These are phyloP conservation scores for Thelonectria blattea DNA, from an alignment of 2,329 filamentous ascomycete genomes.

Conservation along the genomic window DNA sequence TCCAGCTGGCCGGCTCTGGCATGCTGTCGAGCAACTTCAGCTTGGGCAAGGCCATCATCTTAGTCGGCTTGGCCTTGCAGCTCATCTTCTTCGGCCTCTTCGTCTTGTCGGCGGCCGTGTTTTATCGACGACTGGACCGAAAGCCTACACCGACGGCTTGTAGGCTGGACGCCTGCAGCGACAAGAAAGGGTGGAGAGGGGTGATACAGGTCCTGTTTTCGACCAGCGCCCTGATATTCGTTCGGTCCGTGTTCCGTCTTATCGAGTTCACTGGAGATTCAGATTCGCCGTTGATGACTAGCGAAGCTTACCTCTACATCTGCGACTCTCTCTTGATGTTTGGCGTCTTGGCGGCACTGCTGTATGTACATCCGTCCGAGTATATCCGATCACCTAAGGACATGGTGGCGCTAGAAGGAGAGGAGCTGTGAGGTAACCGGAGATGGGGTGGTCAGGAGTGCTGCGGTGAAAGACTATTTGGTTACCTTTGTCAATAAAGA, in stretches of 20 bases:
- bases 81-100: slow-evolving; percentile 3
- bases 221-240: slow-evolving; percentile 10
- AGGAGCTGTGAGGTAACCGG: too few species aligned
- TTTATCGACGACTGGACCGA: background rate
- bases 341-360: slow-evolving; percentile 1
- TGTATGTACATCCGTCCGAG: slow-evolving; percentile 7
- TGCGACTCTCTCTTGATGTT: slow-evolving; percentile 16
- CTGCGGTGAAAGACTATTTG: too few species aligned
- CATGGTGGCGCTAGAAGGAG: background rate
- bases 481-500: too few species aligned
- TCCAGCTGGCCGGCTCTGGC: background rate
- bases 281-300: slow-evolving; percentile 3
- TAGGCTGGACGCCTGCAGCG: too few species aligned
- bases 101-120: background rate
- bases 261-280: slow-evolving; percentile 10
- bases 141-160: too few species aligned
- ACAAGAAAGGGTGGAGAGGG: background rate
- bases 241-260: slow-evolving; percentile 14
- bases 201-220: slow-evolving; percentile 2
- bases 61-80: background rate
- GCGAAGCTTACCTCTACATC: slow-evolving; percentile 16
- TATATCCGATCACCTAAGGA: background rate
- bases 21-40: background rate
- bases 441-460: too few species aligned
- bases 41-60: background rate